Base-by-base conservation (phyloP, 2,329 filamentous ascomycete genomes). In the Fusarium hainanense region DNA sequence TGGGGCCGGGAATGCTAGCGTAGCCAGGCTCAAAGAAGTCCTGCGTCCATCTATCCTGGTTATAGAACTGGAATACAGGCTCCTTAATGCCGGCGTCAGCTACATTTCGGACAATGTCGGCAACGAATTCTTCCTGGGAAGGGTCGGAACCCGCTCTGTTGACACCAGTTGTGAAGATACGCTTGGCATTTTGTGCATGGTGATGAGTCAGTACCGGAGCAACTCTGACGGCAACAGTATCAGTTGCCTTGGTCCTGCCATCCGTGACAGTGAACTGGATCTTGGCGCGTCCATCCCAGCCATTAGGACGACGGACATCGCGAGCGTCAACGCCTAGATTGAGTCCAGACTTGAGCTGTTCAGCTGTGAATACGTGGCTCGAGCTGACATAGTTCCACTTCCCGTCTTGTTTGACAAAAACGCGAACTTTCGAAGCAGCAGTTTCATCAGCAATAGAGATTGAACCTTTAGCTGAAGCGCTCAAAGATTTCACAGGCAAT, bases 1-100 rank as follows among this genome's bases (percentile, higher is more conserved):
- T 43, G 0, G 77, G 77, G 0, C 80, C 80, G 1, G 81, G 81
- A 54, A 82, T 82, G 48, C 76, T 81, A 0, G 75, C 69, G 58
- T 80, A 83, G 0, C 72, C 81, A 0, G 81, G 77, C 65, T 83
- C 80, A 23, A 82, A 66, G 43, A 79, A 77, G 58, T 83, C 80
- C 51, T 82, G 81, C 0, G 76, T 75, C 81, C 80, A 83, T 20
- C 68, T 55, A 46, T 68, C 65, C 8, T 54, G 47, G 7, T 65
- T 51, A 3, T 43, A 32, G 42, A 68, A 68, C 10, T 68, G 14
- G 30, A 68, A 68, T 1, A 68, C 13, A 3, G 64, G 52, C 12
- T 68, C 65, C 1, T 51, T 68, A 11, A 68, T 60, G 7, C 65
- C 65, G 2, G 64, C 42, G 0, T 5, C 21, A 11, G 48, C 58